These are phyloP conservation scores for Sarocladium kiliense DNA, from an alignment of 2,329 filamentous ascomycete species.

Conservation along the genomic window DNA sequence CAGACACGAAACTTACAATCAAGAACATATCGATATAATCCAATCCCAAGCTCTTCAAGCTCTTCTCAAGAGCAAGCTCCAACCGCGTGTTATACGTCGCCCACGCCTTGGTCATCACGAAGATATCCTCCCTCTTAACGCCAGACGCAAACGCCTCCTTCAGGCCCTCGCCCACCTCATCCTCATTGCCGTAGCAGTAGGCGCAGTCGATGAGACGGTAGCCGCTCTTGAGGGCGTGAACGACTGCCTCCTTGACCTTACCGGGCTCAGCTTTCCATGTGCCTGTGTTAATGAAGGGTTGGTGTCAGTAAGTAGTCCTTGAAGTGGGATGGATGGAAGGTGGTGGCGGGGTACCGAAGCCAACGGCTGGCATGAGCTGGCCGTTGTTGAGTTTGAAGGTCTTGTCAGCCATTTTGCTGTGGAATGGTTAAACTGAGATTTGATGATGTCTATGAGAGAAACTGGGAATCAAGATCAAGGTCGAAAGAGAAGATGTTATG, in stretches of 20 bases:
- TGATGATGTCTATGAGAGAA: background rate
- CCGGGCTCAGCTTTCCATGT: constrained; percentile 61
- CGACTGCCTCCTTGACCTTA: constrained; percentile 53
- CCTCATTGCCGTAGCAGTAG: constrained; percentile 77
- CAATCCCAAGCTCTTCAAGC: constrained; percentile 66
- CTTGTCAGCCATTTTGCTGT: constrained; percentile 44
- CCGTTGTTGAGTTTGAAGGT: constrained; percentile 62
- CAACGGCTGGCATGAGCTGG: constrained; percentile 56
- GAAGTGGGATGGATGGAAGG: background rate
- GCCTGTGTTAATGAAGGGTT: constrained; percentile 31
- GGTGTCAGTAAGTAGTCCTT: constrained; percentile 10
- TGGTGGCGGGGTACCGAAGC: constrained; percentile 45
- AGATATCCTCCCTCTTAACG: constrained; percentile 71
- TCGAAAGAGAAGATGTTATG: too few species aligned
- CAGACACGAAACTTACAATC: constrained; percentile 38
- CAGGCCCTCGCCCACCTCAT: constrained; percentile 75
- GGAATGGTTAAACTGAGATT: background rate
- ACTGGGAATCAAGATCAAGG: too few species aligned
- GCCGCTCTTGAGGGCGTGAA: constrained; percentile 50
- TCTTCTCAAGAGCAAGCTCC: constrained; percentile 66
- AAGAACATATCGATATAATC: constrained; percentile 80
- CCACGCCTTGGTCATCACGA: constrained; percentile 84
- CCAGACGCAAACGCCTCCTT: constrained; percentile 66
- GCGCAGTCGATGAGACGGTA: constrained; percentile 65
- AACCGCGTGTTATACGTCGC: constrained; percentile 69